A percentile compares a stretch with the other conserved stretches of the same genome.
phyloP scores from a whole-genome alignment of 306 rosid species.

The Ormosia semicastrata region DNA sequence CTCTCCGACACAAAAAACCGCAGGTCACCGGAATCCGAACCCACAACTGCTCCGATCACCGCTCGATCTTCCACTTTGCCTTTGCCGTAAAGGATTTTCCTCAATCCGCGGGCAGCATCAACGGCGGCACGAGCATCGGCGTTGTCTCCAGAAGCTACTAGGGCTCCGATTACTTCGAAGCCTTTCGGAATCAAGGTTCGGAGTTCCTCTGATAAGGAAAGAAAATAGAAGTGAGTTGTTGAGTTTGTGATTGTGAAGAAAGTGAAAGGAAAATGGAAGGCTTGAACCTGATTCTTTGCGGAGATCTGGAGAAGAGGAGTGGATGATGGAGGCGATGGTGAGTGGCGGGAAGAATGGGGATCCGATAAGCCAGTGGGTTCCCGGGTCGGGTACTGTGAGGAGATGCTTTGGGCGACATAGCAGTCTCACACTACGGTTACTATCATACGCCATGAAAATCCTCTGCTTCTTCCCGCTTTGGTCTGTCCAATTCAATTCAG shows the following conservation, averaged over 20 bases:
- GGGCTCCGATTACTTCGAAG: constrained; percentile 69
- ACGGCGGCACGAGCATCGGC: constrained; percentile 45
- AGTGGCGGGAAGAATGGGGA: constrained; percentile 82
- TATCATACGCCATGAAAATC: constrained; percentile 15
- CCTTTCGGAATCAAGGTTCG: constrained; percentile 67
- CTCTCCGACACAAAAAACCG: constrained; percentile 52
- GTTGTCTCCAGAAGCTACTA: constrained; percentile 46
- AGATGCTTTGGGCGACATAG: constrained; percentile 52
- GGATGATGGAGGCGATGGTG: constrained; percentile 69
- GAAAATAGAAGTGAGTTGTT: background rate
- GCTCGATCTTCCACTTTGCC: constrained; percentile 25
- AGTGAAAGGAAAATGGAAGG: background rate
- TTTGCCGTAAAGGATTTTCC: constrained; percentile 42
- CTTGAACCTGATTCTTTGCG: constrained; percentile 63
- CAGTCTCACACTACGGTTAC: constrained; percentile 42
- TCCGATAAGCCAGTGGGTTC: constrained; percentile 79
- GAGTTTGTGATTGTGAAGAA: background rate
- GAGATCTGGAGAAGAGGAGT: constrained; percentile 52
- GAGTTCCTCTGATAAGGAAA: constrained; percentile 56
- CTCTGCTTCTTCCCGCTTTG: background rate
- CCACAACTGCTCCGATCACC: constrained; percentile 61
- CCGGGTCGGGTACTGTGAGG: constrained; percentile 44
- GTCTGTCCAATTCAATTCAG: background rate
- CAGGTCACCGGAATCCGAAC: constrained; percentile 36
- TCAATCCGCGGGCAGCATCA: constrained; percentile 45